Percentiles rank a stretch among this genome's conserved stretches.
These are phyloP conservation scores for Candida pini DNA, from an alignment of 805 yeast species.

Conservation along the genomic window DNA sequence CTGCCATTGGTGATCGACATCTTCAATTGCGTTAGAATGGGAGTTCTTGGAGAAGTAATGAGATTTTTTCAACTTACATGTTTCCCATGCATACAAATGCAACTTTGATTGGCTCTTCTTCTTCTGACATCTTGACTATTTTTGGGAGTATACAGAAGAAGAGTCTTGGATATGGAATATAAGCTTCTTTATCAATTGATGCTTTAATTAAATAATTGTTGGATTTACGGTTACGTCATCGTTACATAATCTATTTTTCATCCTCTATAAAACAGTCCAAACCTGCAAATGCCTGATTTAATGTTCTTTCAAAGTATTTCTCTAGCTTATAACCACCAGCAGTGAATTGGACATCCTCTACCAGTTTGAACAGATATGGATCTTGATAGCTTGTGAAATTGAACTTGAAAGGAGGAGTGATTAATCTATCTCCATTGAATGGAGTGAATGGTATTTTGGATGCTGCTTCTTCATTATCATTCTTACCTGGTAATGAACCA, in stretches of 20 bases:
- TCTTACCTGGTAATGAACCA: constrained; percentile 25
- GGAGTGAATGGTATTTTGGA: constrained; percentile 74
- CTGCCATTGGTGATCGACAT: constrained; percentile 98
- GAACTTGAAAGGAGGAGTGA: constrained; percentile 41
- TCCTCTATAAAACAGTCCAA: constrained; percentile 72
- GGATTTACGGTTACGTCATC: too few species aligned
- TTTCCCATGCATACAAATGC: constrained; percentile 92
- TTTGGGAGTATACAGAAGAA: too few species aligned
- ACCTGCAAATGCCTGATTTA: constrained; percentile 88
- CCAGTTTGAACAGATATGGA: constrained; percentile 42
- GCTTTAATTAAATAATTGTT: too few species aligned
- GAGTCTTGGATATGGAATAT: too few species aligned
- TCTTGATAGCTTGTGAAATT: constrained; percentile 44
- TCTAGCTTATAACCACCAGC: constrained; percentile 84
- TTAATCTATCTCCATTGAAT: constrained; percentile 81
- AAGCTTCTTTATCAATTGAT: too few species aligned
- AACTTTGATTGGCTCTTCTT: constrained; percentile 44
- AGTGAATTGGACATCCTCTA: constrained; percentile 54
- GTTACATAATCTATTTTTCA: too few species aligned
- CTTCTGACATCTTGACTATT: too few species aligned
- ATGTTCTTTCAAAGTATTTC: constrained; percentile 64
- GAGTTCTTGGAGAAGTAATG: neutral
- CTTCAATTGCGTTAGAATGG: too few species aligned
- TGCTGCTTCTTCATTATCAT: constrained; percentile 25
- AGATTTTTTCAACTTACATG: constrained; percentile 43